Conservation (phyloP, 345 rosid species). For the Trapa incisa region DNA sequence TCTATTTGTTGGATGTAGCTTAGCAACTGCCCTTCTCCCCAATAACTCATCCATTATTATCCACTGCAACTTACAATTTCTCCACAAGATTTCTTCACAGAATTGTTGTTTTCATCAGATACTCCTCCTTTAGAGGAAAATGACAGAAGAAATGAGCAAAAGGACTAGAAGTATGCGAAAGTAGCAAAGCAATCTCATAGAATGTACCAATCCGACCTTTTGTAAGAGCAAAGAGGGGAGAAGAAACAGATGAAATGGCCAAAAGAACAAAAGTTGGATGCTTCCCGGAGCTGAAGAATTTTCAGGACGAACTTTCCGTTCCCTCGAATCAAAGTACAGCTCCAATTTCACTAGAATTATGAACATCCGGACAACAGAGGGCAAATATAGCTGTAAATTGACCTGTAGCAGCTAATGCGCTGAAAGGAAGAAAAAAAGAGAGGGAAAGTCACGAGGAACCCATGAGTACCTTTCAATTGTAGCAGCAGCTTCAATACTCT, state of each 20-base stretch:
- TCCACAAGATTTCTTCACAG: constrained; percentile 12
- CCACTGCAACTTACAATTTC: constrained; percentile 15
- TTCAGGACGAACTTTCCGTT: too few relatives aligned
- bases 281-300: too few relatives aligned
- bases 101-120: neutral
- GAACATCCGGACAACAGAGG: too few relatives aligned
- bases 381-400: too few relatives aligned
- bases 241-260: too few relatives aligned
- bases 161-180: neutral
- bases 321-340: too few relatives aligned
- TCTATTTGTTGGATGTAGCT: constrained; percentile 35
- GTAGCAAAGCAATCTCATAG: neutral
- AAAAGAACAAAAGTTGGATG: too few relatives aligned
- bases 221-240: too few relatives aligned
- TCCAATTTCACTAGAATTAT: too few relatives aligned
- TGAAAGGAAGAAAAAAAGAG: neutral
- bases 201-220: neutral
- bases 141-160: neutral
- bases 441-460: neutral
- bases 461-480: neutral
- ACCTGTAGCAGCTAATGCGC: too few relatives aligned
- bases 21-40: constrained; percentile 44
- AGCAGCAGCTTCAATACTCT: neutral
- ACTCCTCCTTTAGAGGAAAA: neutral
- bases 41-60: constrained; percentile 61